phyloP scores from a whole-genome alignment of 2,329 filamentous ascomycete genomes.

The Calonectria ilicicola region DNA sequence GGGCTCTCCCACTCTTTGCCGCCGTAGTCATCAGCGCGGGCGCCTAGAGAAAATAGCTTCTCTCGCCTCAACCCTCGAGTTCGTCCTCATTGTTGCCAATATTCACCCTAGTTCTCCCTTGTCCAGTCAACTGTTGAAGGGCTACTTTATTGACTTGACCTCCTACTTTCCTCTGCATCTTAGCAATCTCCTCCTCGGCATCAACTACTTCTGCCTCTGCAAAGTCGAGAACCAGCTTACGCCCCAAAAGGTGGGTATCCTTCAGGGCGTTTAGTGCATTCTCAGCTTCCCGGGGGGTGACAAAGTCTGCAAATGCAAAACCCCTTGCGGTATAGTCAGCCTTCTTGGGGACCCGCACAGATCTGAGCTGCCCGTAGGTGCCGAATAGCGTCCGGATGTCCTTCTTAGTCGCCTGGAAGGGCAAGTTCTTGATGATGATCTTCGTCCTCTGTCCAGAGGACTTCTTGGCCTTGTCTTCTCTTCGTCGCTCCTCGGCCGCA shows the following conservation, averaged over 20 bases:
- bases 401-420: constrained; percentile 94
- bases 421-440: constrained; percentile 97
- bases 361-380: constrained; percentile 91
- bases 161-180: constrained; percentile 96
- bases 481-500: constrained; percentile 86
- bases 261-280: constrained; percentile 92
- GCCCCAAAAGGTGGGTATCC: constrained; percentile 92
- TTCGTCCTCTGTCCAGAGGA: constrained; percentile 83
- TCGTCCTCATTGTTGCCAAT: constrained; percentile 79
- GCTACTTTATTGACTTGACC: constrained; percentile 92
- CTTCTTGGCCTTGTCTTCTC: constrained; percentile 87
- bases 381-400: constrained; percentile 88
- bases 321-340: constrained; percentile 90
- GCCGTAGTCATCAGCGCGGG: background rate
- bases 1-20: constrained; percentile 13
- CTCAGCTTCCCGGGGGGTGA: constrained; percentile 87
- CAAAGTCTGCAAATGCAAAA: constrained; percentile 97
- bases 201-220: constrained; percentile 90
- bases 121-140: constrained; percentile 86
- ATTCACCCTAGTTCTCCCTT: constrained; percentile 88
- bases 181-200: constrained; percentile 94
- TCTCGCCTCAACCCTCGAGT: constrained; percentile 50
- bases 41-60: constrained; percentile 32
- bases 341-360: constrained; percentile 94
- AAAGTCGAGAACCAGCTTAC: constrained; percentile 91